A percentile compares a stretch with the other conserved stretches of the same genome.
These are phyloP conservation scores for Knufia petricola DNA, from an alignment of 2,329 filamentous ascomycete species.

Conservation along the genomic window DNA sequence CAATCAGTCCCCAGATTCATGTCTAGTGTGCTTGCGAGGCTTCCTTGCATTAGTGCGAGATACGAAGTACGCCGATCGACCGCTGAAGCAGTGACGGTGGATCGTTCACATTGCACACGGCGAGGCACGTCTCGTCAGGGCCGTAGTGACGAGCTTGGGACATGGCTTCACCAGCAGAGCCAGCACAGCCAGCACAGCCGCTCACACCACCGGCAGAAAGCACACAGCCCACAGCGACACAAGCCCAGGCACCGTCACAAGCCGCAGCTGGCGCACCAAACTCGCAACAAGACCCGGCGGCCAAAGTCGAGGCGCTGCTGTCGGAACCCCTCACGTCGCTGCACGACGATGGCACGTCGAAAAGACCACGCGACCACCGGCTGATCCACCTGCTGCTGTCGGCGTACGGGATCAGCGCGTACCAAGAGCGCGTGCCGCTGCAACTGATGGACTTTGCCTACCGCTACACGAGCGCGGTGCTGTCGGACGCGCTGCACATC, in stretches of 20 bases:
- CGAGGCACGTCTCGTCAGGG: no score
- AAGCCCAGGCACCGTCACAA: conserved; percentile 19
- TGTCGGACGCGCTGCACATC: conserved; percentile 44
- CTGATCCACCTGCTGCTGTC: conserved; percentile 43
- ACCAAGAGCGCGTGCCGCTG: conserved; percentile 44
- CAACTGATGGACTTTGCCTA: conserved; percentile 46
- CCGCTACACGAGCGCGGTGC: conserved; percentile 43
- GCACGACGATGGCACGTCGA: conserved; percentile 38
- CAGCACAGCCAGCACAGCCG: conserved; percentile 24
- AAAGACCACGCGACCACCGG: conserved; percentile 41
- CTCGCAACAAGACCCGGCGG: conserved; percentile 12
- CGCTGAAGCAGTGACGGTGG: no score
- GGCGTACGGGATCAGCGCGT: conserved; percentile 39
- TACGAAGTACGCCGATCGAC: not conserved
- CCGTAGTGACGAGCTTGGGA: not conserved
- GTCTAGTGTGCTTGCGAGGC: not conserved
- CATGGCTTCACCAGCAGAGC: conserved; percentile 18
- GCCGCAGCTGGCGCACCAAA: conserved; percentile 17
- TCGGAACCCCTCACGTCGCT: conserved; percentile 35
- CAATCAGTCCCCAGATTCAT: not conserved
- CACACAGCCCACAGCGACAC: conserved; percentile 23
- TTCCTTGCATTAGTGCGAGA: not conserved
- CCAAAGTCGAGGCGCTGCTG: conserved; percentile 24
- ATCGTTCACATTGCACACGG: no score
- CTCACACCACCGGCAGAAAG: conserved; percentile 36